Evolutionary conservation across 192 early-diverging fungal genomes (phyloP).

Genomic region (Paraglomus brasilianum): DNA sequence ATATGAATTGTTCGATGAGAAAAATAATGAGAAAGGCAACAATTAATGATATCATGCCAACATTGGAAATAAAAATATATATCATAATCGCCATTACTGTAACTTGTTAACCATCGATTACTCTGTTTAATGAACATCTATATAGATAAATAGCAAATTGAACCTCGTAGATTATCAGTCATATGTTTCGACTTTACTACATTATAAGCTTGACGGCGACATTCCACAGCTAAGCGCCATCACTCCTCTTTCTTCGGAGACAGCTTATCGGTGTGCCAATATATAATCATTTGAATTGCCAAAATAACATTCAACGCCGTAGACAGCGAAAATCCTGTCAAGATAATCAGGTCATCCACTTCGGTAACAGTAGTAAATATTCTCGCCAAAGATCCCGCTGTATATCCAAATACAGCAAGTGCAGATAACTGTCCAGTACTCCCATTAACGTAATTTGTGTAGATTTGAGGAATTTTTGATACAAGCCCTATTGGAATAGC

Average conservation of each 20-base stretch:
- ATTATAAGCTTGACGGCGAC: too few relatives aligned
- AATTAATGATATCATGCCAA: too few relatives aligned
- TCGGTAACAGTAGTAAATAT: conserved; percentile 93
- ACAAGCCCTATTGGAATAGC: conserved; percentile 79
- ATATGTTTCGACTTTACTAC: too few relatives aligned
- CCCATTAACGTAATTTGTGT: conserved; percentile 75
- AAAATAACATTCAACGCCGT: conserved; percentile 75
- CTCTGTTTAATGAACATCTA: too few relatives aligned
- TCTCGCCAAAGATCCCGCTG: conserved; percentile 81
- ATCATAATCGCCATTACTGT: too few relatives aligned
- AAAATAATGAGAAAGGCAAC: too few relatives aligned
- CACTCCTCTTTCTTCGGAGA: not conserved
- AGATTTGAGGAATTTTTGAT: conserved; percentile 89
- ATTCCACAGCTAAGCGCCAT: too few relatives aligned
- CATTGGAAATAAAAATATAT: too few relatives aligned
- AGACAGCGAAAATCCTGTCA: conserved; percentile 68
- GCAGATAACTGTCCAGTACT: conserved; percentile 90
- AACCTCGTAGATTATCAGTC: too few relatives aligned
- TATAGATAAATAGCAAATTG: too few relatives aligned
- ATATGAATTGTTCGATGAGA: too few relatives aligned
- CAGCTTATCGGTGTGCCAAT: conserved; percentile 60
- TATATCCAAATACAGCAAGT: conserved; percentile 87
- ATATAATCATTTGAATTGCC: conserved; percentile 73
- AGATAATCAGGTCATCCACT: conserved; percentile 77
- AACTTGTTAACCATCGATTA: too few relatives aligned